These are phyloP conservation scores for Penicillium sp. DNA, from an alignment of 2,329 filamentous ascomycete genomes.

Conservation along the genomic window DNA sequence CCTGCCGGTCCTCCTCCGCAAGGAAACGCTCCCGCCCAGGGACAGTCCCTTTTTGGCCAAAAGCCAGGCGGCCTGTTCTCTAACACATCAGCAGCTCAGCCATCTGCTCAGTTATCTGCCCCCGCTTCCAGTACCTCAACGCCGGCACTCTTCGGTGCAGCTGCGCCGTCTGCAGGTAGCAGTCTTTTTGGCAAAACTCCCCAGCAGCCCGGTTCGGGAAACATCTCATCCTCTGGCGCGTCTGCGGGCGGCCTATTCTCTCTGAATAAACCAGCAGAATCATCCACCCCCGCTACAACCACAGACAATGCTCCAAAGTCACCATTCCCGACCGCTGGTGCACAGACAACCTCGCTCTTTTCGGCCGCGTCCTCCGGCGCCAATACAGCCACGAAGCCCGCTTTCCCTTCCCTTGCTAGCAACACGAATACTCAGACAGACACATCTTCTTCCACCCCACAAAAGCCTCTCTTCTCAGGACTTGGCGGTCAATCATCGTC, in stretches of 20 bases:
- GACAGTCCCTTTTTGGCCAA: conserved; percentile 14
- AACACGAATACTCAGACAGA: conserved; percentile 28
- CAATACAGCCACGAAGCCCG: conserved; percentile 32
- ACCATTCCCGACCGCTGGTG: conserved; percentile 26
- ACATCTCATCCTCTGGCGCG: conserved; percentile 20
- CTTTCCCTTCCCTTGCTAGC: conserved; percentile 31
- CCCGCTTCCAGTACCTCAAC: conserved; percentile 4
- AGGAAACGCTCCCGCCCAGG: conserved; percentile 11
- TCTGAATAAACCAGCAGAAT: conserved; percentile 39
- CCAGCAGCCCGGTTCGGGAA: conserved; percentile 32
- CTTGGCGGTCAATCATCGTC: conserved; percentile 37
- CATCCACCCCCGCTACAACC: conserved; percentile 31
- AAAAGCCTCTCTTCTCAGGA: conserved; percentile 40
- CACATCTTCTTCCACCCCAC: conserved; percentile 38
- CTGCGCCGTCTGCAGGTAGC: conserved; percentile 33
- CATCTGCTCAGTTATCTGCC: neutral
- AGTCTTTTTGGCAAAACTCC: conserved; percentile 33
- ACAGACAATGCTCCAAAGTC: conserved; percentile 34
- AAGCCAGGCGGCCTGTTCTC: conserved; percentile 17
- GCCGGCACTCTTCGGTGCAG: conserved; percentile 21
- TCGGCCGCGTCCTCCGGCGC: conserved; percentile 32
- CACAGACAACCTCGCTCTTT: conserved; percentile 37
- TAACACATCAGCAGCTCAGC: conserved; percentile 1
- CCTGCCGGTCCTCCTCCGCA: conserved; percentile 18
- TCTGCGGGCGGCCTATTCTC: conserved; percentile 15